These are phyloP conservation scores for Fusarium brevicatenulatum DNA, from an alignment of 2,329 filamentous ascomycete species.

Conservation along the genomic window DNA sequence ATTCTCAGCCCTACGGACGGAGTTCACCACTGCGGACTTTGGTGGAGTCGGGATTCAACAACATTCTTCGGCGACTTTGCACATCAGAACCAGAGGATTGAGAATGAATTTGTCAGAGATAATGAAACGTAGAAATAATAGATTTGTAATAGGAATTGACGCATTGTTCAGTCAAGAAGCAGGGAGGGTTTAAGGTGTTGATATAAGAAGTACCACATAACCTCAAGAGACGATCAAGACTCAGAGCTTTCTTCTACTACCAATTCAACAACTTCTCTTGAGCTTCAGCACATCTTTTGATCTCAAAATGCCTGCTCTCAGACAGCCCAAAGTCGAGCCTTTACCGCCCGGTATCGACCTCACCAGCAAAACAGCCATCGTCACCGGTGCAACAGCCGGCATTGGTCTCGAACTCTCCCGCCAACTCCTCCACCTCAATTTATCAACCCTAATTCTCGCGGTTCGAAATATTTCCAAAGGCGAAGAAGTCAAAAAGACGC, in stretches of 20 bases:
- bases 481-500: slow-evolving; percentile 31
- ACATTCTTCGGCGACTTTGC: slow-evolving; percentile 1
- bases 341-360: slow-evolving; percentile 35
- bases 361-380: slow-evolving; percentile 48
- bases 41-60: not conserved
- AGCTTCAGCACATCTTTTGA: accelerated
- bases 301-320: slow-evolving; percentile 7
- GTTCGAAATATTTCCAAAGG: slow-evolving; percentile 50
- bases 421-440: slow-evolving; percentile 50
- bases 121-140: accelerated
- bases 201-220: not conserved
- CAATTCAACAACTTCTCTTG: accelerated
- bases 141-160: not conserved
- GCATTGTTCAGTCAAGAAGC: no score
- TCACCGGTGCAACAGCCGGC: slow-evolving; percentile 58
- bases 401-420: slow-evolving; percentile 54
- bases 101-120: not conserved
- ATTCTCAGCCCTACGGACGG: not conserved
- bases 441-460: slow-evolving; percentile 53
- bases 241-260: no score
- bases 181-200: no score
- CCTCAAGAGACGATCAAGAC: not conserved
- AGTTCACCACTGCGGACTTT: not conserved
- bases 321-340: slow-evolving; percentile 21
- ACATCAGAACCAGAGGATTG: not conserved